Conservation (phyloP, 805 yeast species). For the Naumovozyma castellii region DNA sequence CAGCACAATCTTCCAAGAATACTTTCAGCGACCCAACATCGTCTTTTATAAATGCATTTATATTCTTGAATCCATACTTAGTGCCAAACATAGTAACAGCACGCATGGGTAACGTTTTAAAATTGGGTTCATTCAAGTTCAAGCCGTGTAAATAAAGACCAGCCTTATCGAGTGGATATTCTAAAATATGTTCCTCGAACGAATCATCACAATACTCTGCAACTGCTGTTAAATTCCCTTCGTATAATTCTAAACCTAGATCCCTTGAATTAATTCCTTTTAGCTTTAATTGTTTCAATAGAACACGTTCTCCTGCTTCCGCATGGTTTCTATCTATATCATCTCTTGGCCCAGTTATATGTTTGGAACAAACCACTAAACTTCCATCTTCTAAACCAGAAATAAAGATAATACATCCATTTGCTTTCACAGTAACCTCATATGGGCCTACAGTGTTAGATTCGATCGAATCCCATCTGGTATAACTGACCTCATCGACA, state of each 20-base stretch:
- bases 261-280: slow-evolving; percentile 35
- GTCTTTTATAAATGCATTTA: slow-evolving; percentile 37
- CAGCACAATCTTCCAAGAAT: slow-evolving; percentile 48
- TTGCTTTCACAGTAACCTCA: slow-evolving; percentile 72
- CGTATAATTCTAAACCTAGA: slow-evolving; percentile 48
- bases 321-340: slow-evolving; percentile 63
- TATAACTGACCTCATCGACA: slow-evolving; percentile 49
- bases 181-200: slow-evolving; percentile 89
- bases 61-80: slow-evolving; percentile 60
- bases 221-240: slow-evolving; percentile 64
- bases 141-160: slow-evolving; percentile 90
- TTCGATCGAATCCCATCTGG: slow-evolving; percentile 42
- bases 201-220: slow-evolving; percentile 87
- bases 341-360: slow-evolving; percentile 64
- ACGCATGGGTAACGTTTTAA: slow-evolving; percentile 55
- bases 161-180: slow-evolving; percentile 52
- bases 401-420: slow-evolving; percentile 85
- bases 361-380: slow-evolving; percentile 81
- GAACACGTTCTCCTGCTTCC: slow-evolving; percentile 50
- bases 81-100: slow-evolving; percentile 52
- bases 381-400: slow-evolving; percentile 70
- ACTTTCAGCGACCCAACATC: slow-evolving; percentile 35
- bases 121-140: slow-evolving; percentile 55
- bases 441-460: slow-evolving; percentile 63
- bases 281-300: slow-evolving; percentile 42